phyloP scores from a whole-genome alignment of 2,329 filamentous ascomycete species.

The Daldinia eschscholtzii region DNA sequence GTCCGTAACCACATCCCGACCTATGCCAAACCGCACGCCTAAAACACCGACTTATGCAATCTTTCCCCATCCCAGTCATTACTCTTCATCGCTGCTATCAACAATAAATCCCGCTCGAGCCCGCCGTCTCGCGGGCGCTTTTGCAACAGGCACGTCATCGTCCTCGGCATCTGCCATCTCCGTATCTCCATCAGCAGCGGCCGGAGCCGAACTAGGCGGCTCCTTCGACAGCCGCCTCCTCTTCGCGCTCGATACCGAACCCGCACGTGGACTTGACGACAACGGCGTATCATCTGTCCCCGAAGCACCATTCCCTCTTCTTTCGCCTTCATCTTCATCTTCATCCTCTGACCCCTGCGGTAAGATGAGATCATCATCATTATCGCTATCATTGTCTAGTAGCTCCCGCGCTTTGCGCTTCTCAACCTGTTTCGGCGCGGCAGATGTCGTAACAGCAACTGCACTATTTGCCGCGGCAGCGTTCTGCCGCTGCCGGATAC shows the following conservation, averaged over 20 bases:
- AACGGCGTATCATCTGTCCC: conserved; percentile 55
- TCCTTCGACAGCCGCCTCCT: conserved; percentile 49
- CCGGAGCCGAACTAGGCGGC: conserved; percentile 25
- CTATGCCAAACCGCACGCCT: conserved; percentile 8
- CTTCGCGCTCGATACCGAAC: conserved; percentile 44
- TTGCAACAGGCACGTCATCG: conserved; percentile 53
- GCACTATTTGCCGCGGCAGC: conserved; percentile 50
- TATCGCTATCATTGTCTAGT: conserved; percentile 51
- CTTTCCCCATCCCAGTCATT: conserved; percentile 34
- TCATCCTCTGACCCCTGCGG: conserved; percentile 42
- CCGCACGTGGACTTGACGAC: conserved; percentile 56
- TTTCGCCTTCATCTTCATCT: conserved; percentile 47
- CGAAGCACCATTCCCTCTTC: conserved; percentile 36
- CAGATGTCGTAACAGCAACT: conserved; percentile 23
- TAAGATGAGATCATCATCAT: conserved; percentile 48
- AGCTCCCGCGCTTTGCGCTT: conserved; percentile 52
- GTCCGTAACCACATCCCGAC: neutral
- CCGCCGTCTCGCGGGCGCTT: conserved; percentile 55
- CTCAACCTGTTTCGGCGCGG: conserved; percentile 42
- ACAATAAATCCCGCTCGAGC: conserved; percentile 67
- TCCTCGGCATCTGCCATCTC: conserved; percentile 57
- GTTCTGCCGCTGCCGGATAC: conserved; percentile 67
- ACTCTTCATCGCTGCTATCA: conserved; percentile 71
- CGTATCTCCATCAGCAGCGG: conserved; percentile 49
- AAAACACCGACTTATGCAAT: conserved; percentile 44